Conservation (phyloP, 2,329 filamentous ascomycete genomes). For the Diaporthe ilicicola region DNA sequence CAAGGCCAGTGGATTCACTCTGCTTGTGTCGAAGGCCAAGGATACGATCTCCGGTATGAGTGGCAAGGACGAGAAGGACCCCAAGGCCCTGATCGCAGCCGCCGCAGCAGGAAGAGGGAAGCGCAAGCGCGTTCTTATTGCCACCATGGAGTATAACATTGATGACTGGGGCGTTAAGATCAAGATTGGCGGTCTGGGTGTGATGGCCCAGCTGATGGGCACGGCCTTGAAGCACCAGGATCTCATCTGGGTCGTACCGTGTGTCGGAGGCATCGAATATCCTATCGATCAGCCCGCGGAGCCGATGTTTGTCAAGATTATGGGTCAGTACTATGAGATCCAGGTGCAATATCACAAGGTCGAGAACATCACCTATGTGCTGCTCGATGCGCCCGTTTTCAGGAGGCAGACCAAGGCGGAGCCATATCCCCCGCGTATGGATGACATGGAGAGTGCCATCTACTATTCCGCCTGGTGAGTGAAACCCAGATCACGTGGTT, state of each 20-base stretch:
- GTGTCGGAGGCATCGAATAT: conserved; percentile 72
- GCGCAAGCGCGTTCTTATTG: conserved; percentile 37
- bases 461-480: conserved; percentile 72
- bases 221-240: conserved; percentile 71
- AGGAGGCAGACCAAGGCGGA: conserved; percentile 67
- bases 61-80: conserved; percentile 58
- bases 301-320: conserved; percentile 69
- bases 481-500: not conserved
- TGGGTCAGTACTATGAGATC: conserved; percentile 69
- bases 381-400: conserved; percentile 73
- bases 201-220: conserved; percentile 76
- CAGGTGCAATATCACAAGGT: conserved; percentile 70
- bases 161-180: conserved; percentile 76
- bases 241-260: conserved; percentile 70
- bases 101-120: conserved; percentile 37
- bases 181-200: conserved; percentile 75
- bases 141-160: conserved; percentile 70
- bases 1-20: conserved; percentile 25
- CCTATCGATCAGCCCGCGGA: conserved; percentile 66
- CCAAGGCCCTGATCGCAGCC: conserved; percentile 41
- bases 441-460: conserved; percentile 71
- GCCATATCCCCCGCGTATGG: conserved; percentile 73
- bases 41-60: conserved; percentile 5
- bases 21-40: conserved; percentile 39
- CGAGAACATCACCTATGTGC: conserved; percentile 73